Conservation (phyloP, 2,329 filamentous ascomycete species). For the Paradendryphiella salina region DNA sequence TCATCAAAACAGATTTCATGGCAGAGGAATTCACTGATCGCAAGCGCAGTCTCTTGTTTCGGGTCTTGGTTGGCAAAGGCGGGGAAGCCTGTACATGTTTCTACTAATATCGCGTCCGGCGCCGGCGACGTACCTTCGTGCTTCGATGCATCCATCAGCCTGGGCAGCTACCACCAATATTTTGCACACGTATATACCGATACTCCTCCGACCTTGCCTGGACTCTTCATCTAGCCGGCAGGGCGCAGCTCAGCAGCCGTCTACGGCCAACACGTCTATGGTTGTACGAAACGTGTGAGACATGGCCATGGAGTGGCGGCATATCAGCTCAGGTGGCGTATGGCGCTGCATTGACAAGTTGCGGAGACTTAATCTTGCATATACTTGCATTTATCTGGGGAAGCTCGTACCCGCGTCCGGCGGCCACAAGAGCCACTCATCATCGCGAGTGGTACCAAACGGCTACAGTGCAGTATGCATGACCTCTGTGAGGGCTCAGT, state of each 20-base stretch:
- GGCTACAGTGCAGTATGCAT: conserved; percentile 16
- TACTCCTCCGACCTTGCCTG: not conserved
- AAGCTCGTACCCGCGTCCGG: conserved; percentile 25
- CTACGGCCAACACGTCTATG: conserved; percentile 5
- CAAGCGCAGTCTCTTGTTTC: not conserved
- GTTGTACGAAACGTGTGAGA: conserved; percentile 17
- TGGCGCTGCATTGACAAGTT: conserved; percentile 19
- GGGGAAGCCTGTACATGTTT: not conserved
- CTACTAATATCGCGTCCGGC: not conserved
- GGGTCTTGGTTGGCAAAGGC: not conserved
- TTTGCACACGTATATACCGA: not conserved
- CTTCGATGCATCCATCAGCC: not conserved
- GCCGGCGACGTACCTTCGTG: conserved; percentile 1
- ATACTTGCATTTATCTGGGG: conserved; percentile 18
- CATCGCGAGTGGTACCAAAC: conserved; percentile 22
- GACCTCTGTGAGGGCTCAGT: conserved; percentile 4
- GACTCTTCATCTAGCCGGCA: not conserved
- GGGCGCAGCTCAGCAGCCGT: conserved; percentile 3
- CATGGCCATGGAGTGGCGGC: conserved; percentile 6
- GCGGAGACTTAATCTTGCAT: conserved; percentile 13
- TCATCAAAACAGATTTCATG: not conserved
- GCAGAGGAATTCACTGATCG: not conserved
- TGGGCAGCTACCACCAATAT: not conserved
- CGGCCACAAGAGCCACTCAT: conserved; percentile 15
- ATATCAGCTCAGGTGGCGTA: conserved; percentile 2